Base-by-base conservation (phyloP, 192 early-diverging fungal species). In the Kickxella alabastrina region DNA sequence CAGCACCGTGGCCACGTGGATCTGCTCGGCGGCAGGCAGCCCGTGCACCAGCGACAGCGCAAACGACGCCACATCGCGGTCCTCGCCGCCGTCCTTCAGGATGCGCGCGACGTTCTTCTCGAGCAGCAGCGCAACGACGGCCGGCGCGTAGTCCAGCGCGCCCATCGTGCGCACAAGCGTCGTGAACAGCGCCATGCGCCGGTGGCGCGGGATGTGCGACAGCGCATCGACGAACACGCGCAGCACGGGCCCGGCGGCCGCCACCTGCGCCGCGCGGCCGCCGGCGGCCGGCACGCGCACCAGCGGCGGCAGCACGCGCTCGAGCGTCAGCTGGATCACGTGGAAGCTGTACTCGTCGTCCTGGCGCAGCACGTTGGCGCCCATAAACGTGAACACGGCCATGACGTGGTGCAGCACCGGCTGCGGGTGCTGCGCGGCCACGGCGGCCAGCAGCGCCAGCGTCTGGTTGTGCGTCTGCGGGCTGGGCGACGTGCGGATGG, bases 361-460 rank as follows among this genome's bases (percentile, higher is more conserved):
- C 65, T 92, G 92, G n/a, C 88, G 84, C 52, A 98, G 54, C 1
- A 92, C 87, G 50, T 91, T 96, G 36, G 88, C 90, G 14, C 94
- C 94, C 94, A 98, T 94, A 60, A 97, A 97, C 10, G 92, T 98
- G 59, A 98, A 98, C 21, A 97, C 84, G 17, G 93, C 92, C 87
- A 98, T 96, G 43, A 93, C 88, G 68, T 92, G 90, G 52, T 90
- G 80, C 18, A 98, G 75, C 4, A 98, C 94, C 43, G 77, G 78
- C 28, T 93, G 84, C 3, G 96, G 89, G 57, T 83, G 87, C 40
- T 88, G 59, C 6, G 77, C 75, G 0, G 92, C 93, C 28, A 97
- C 85, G 9, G 89, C 81, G 0, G 92, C 86, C 83, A 98, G 82
- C 44, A 98, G 69, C 21, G 91, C 70, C 27, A 98, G 81, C 28